Conservation (phyloP, 1,284 basidiomycete species). For the Cryptococcus amylolentus region DNA sequence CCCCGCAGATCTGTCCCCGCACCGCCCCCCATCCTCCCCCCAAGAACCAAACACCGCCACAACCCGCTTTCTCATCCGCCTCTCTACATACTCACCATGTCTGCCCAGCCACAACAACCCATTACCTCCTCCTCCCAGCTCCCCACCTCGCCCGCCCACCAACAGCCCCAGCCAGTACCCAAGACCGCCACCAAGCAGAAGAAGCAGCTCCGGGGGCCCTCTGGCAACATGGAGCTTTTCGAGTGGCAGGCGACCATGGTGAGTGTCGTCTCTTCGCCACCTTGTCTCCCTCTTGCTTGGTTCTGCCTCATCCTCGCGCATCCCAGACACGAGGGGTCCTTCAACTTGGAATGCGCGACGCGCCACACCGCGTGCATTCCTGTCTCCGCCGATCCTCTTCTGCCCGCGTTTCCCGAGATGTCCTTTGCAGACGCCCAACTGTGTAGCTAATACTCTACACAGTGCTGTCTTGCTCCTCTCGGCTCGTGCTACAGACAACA, state of each 20-base stretch:
- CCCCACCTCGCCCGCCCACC: background rate
- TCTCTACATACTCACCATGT: slow-evolving; percentile 2
- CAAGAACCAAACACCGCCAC: slow-evolving; percentile 5
- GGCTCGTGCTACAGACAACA: slow-evolving; percentile 12
- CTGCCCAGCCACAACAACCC: background rate
- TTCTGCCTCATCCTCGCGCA: too few species aligned
- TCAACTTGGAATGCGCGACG: background rate
- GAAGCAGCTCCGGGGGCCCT: background rate
- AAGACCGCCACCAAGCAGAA: background rate
- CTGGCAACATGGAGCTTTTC: background rate
- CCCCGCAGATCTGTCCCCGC: background rate
- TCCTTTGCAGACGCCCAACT: background rate
- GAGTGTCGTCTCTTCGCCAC: background rate
- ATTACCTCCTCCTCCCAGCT: slow-evolving; percentile 10
- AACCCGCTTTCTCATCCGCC: background rate
- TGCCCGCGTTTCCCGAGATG: background rate
- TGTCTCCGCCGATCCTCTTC: background rate
- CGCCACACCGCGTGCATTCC: background rate
- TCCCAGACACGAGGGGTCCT: too few species aligned
- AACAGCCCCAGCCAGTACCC: background rate
- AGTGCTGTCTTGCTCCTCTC: slow-evolving; percentile 14
- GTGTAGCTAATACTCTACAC: background rate
- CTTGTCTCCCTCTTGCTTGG: background rate
- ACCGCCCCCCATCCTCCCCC: background rate
- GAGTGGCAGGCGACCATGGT: background rate